phyloP scores from a whole-genome alignment of 495 filamentous ascomycete species.

The Tuber umbilicatum region DNA sequence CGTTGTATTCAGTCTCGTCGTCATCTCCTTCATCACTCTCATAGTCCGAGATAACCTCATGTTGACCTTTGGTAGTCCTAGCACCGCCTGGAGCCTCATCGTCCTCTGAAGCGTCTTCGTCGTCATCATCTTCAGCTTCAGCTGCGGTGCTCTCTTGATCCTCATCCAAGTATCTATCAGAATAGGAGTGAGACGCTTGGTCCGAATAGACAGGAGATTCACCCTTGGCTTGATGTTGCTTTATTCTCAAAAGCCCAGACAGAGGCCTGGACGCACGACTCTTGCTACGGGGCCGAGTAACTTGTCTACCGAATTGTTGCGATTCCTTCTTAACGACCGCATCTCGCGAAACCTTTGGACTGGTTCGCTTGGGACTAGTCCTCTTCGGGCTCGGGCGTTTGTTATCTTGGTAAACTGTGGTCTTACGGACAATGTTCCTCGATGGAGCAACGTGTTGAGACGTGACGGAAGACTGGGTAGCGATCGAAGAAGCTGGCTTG shows the following conservation, averaged over 20 bases:
- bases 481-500: conserved; percentile 27
- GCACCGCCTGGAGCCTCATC: conserved; percentile 23
- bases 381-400: conserved; percentile 35
- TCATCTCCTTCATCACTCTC: conserved; percentile 37
- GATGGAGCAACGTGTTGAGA: conserved; percentile 27
- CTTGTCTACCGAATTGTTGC: conserved; percentile 25
- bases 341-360: conserved; percentile 38
- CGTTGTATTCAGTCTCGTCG: conserved; percentile 27
- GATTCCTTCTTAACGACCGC: conserved; percentile 38
- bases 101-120: conserved; percentile 33
- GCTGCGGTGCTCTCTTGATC: conserved; percentile 37
- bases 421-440: conserved; percentile 55
- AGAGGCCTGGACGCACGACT: conserved; percentile 31
- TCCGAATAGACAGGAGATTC: conserved; percentile 38
- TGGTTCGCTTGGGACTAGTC: conserved; percentile 34
- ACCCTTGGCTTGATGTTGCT: conserved; percentile 29
- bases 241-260: conserved; percentile 29
- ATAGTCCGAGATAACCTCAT: conserved; percentile 35
- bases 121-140: conserved; percentile 36
- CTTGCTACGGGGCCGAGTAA: conserved; percentile 22
- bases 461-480: conserved; percentile 12
- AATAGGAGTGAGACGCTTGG: conserved; percentile 40
- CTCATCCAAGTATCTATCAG: conserved; percentile 38
- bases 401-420: conserved; percentile 61
- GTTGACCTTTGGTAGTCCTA: conserved; percentile 15